Evolutionary conservation across 2,329 filamentous ascomycete species (phyloP), one percentile per base, ranked within the genome.

Genomic region (Hymenoscyphus infarciens): DNA sequence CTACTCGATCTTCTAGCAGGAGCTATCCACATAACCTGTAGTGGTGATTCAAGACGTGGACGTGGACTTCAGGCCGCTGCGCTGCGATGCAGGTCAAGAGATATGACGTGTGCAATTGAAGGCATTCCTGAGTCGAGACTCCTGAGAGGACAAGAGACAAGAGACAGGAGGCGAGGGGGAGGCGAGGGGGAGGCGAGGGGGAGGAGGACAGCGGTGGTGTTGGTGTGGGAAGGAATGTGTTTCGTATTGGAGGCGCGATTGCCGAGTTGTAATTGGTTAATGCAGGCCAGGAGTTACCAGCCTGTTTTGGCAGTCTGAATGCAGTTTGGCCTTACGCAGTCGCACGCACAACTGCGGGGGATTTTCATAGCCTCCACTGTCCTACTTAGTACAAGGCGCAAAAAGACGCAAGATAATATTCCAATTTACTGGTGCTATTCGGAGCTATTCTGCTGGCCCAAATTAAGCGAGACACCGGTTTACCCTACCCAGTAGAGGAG

Each of bases 1-100:
- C 42, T 22, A 22, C 16, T 5, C 45, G 13, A 52, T 52, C 42
- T 49, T 8, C 42, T 38, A 38, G 35, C 35, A 38, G 35, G 35
- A 38, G 42, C n/a, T 49, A 8, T 49, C 42, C 42, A 22, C 42
- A 22, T 11, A 19, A 49, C 42, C 42, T 49, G 42, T 19, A 52
- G 45, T 52, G 45, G 22, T 22, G 45, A 52, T 52, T 52, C 45
- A 52, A 52, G 45, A 52, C 45, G 45, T 52, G 15, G 45, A 52
- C 45, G 45, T 52, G 19, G 8, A 52, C 19, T 25, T 52, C 22
- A 52, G 45, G 19, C 45, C 22, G 45, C 22, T 52, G n/a, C 39
- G 6, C 16, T 42, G 10, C 45, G 16, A 11, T 45, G n/a, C 45
- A 52, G 11, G 19, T 52, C 45, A 52, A 25, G 45, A 25, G 45